These are phyloP conservation scores for Monascus purpureus DNA, from an alignment of 495 filamentous ascomycete species.

Conservation along the genomic window DNA sequence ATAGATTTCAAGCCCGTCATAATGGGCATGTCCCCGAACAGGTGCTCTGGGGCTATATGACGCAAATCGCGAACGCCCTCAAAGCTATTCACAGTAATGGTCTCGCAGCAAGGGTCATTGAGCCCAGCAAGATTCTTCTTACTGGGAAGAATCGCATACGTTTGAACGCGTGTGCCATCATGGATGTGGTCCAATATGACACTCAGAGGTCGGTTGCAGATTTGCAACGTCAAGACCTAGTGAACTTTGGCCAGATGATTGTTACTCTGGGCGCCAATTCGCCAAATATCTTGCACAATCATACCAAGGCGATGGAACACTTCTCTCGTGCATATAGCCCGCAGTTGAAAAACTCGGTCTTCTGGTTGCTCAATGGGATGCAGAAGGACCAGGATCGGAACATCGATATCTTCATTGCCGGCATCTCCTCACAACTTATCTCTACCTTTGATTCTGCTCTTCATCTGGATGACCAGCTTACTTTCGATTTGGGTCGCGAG, in stretches of 20 bases:
- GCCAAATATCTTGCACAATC: constrained; percentile 38
- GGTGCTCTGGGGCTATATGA: constrained; percentile 79
- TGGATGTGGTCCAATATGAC: constrained; percentile 78
- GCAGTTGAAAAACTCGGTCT: constrained; percentile 58
- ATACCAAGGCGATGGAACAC: constrained; percentile 52
- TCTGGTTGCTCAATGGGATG: constrained; percentile 53
- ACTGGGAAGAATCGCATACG: constrained; percentile 60
- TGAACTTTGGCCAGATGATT: constrained; percentile 71
- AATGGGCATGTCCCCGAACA: constrained; percentile 53
- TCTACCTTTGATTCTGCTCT: constrained; percentile 58
- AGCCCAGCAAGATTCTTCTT: constrained; percentile 71
- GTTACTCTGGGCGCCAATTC: constrained; percentile 61
- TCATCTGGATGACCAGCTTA: constrained; percentile 60
- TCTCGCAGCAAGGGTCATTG: constrained; percentile 72
- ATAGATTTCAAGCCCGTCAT: constrained; percentile 35
- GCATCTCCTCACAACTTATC: constrained; percentile 59
- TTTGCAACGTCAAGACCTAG: constrained; percentile 77
- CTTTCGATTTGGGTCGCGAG: constrained; percentile 56
- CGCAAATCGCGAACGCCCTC: constrained; percentile 80
- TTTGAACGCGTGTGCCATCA: constrained; percentile 72
- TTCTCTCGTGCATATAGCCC: constrained; percentile 57
- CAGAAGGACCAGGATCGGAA: constrained; percentile 42
- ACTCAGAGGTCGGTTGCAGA: constrained; percentile 49
- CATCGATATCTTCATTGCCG: constrained; percentile 62
- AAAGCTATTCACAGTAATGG: constrained; percentile 71